A percentile compares a stretch with the other conserved stretches of the same genome.
Evolutionary conservation across 768 basidiomycete genomes (phyloP).

Genomic region (Termitomyces bulborhizus): DNA sequence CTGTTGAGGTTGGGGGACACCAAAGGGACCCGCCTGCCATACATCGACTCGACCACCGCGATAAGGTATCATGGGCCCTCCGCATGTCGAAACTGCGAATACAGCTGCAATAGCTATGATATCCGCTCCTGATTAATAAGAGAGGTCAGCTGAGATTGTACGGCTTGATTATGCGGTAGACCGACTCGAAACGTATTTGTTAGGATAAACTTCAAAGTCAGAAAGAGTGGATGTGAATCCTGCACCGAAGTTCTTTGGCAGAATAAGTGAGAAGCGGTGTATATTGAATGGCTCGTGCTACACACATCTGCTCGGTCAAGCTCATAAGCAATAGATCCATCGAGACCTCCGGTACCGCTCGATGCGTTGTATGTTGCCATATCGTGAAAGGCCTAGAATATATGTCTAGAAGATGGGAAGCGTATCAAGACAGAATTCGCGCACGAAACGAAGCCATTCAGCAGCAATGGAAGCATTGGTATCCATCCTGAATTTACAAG

Average conservation of each 20-base stretch:
- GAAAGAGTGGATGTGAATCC: conserved; percentile 38
- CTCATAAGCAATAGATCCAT: conserved; percentile 45
- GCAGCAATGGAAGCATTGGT: conserved; percentile 29
- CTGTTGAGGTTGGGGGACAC: conserved; percentile 39
- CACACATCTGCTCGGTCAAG: conserved; percentile 33
- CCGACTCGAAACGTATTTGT: conserved; percentile 38
- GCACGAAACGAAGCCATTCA: conserved; percentile 34
- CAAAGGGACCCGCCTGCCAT: conserved; percentile 27
- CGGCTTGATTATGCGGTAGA: neutral
- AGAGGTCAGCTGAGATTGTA: neutral
- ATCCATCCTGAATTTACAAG: conserved; percentile 20
- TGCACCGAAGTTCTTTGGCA: conserved; percentile 36
- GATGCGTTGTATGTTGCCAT: conserved; percentile 39
- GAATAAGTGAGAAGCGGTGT: neutral
- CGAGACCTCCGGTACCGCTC: conserved; percentile 44
- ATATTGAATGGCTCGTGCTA: neutral
- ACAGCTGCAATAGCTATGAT: conserved; percentile 33
- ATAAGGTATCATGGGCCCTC: conserved; percentile 38
- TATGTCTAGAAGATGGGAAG: neutral
- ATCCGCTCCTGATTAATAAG: conserved; percentile 33
- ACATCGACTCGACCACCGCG: conserved; percentile 38
- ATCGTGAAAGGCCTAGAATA: conserved; percentile 41
- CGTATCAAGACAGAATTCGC: conserved; percentile 1
- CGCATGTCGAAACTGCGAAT: conserved; percentile 33
- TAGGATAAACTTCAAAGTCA: conserved; percentile 36